A percentile compares a stretch with the other conserved stretches of the same genome.
phyloP scores from a whole-genome alignment of 805 yeast genomes.

The Alloascoidea africana region DNA sequence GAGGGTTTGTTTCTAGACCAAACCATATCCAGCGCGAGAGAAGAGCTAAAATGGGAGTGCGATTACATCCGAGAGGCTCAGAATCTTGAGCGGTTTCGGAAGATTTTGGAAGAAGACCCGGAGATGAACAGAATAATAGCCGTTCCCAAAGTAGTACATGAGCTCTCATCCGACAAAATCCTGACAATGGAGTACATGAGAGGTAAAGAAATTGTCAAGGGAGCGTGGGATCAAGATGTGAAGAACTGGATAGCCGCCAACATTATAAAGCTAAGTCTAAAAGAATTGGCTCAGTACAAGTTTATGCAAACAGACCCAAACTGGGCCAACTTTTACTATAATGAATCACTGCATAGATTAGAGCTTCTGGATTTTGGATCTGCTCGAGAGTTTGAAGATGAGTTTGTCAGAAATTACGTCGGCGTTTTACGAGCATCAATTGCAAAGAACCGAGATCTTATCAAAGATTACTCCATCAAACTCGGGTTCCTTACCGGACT shows the following conservation, averaged over 20 bases:
- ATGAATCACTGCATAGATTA: slow-evolving; percentile 47
- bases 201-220: slow-evolving; percentile 72
- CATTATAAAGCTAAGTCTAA: slow-evolving; percentile 74
- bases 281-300: slow-evolving; percentile 69
- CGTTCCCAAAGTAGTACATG: slow-evolving; percentile 75
- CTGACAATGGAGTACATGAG: slow-evolving; percentile 81
- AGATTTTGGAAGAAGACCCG: slow-evolving; percentile 35
- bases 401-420: slow-evolving; percentile 57
- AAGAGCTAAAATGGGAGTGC: slow-evolving; percentile 94
- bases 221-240: slow-evolving; percentile 53
- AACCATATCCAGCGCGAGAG: slow-evolving; percentile 85
- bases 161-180: slow-evolving; percentile 67
- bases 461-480: slow-evolving; percentile 47
- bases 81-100: slow-evolving; percentile 52
- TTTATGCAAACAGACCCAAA: slow-evolving; percentile 99
- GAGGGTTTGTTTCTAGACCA: slow-evolving; percentile 85
- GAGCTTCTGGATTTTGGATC: slow-evolving; percentile 95
- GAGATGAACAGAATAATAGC: slow-evolving; percentile 39
- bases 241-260: slow-evolving; percentile 71
- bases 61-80: slow-evolving; percentile 86
- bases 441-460: slow-evolving; percentile 43
- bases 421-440: slow-evolving; percentile 65
- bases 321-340: slow-evolving; percentile 95
- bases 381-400: slow-evolving; percentile 58
- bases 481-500: slow-evolving; percentile 87